phyloP scores from a whole-genome alignment of 257 asterid species.

The Solanum peruvianum region DNA sequence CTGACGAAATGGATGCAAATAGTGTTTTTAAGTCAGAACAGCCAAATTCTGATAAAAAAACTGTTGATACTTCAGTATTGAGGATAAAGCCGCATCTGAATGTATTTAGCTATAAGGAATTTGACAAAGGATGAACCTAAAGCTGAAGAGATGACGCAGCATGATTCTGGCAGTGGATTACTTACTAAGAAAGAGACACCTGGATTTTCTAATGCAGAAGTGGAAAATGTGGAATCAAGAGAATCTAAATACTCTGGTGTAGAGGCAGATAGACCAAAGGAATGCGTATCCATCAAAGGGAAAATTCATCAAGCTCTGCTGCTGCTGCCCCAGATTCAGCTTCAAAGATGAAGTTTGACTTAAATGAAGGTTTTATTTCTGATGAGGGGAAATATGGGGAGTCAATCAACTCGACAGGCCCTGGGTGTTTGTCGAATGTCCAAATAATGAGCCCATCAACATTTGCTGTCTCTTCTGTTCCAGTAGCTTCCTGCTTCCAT shows the following conservation, averaged over 20 bases:
- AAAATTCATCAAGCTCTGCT: background rate
- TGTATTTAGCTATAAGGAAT: background rate
- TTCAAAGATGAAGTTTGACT: conserved; percentile 27
- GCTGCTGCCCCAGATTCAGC: conserved; percentile 10
- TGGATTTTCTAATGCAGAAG: conserved; percentile 7
- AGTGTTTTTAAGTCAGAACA: background rate
- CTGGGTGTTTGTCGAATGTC: conserved; percentile 13
- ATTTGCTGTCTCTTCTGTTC: conserved; percentile 16
- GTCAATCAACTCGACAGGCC: conserved; percentile 1
- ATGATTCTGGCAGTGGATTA: background rate
- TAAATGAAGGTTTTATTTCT: conserved; percentile 32
- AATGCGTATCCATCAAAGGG: background rate
- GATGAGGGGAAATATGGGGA: conserved; percentile 30
- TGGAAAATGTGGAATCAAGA: conserved; percentile 10
- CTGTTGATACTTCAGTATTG: background rate
- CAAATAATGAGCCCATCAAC: conserved; percentile 25
- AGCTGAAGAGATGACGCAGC: background rate
- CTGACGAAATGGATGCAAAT: conserved; percentile 1
- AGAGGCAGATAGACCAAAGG: conserved; percentile 3
- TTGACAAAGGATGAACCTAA: background rate
- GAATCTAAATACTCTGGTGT: conserved; percentile 4
- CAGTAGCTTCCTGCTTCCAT: conserved; percentile 21
- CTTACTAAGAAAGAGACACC: conserved; percentile 1
- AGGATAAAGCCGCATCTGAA: background rate
- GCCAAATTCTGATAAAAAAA: background rate